These are phyloP conservation scores for Aspergillus taichungensis DNA, from an alignment of 495 filamentous ascomycete genomes.

Conservation along the genomic window DNA sequence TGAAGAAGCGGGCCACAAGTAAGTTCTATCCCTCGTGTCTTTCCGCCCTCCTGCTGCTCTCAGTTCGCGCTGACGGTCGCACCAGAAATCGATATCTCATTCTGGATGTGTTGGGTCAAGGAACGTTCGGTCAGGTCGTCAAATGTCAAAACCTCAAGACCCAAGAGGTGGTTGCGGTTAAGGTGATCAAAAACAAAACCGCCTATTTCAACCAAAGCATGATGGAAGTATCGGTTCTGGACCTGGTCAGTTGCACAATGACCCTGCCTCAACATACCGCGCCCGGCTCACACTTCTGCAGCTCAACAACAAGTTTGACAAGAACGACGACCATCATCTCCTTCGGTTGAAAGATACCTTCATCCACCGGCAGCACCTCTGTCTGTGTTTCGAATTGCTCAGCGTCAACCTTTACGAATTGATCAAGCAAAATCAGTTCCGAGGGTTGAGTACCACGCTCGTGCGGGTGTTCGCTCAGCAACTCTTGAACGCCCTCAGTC, in stretches of 20 bases:
- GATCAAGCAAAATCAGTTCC: slow-evolving; percentile 99
- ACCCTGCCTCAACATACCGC: background rate
- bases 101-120: slow-evolving; percentile 94
- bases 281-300: slow-evolving; percentile 31
- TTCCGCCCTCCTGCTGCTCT: background rate
- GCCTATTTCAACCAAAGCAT: slow-evolving; percentile 99
- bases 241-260: slow-evolving; percentile 56
- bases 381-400: slow-evolving; percentile 92
- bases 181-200: slow-evolving; percentile 98
- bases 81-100: slow-evolving; percentile 95
- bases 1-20: slow-evolving; percentile 97
- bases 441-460: slow-evolving; percentile 92
- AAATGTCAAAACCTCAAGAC: slow-evolving; percentile 99
- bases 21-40: slow-evolving; percentile 20
- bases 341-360: slow-evolving; percentile 96
- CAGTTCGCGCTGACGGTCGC: slow-evolving; percentile 5
- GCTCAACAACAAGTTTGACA: slow-evolving; percentile 97
- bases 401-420: slow-evolving; percentile 98
- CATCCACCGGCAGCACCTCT: slow-evolving; percentile 96
- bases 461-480: slow-evolving; percentile 98
- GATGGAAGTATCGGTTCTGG: slow-evolving; percentile 99
- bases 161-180: slow-evolving; percentile 96
- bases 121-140: slow-evolving; percentile 98
- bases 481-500: slow-evolving; percentile 80
- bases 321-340: slow-evolving; percentile 98